Evolutionary conservation across 345 rosid genomes (phyloP), one percentile per base, ranked within the genome.

Genomic region (Populus pruinosa): DNA sequence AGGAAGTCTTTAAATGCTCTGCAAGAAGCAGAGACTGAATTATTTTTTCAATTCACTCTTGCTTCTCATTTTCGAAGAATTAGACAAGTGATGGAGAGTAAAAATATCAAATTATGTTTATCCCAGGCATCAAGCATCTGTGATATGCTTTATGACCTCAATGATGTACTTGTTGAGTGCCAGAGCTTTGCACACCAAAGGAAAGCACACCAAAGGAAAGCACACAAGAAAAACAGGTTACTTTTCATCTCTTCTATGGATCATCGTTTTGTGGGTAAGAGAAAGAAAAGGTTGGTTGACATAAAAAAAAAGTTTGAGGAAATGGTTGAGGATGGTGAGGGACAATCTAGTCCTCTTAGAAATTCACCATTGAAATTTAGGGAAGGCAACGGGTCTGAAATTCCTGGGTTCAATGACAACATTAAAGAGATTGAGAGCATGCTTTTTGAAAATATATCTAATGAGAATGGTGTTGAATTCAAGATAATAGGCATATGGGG

Each of bases 141-240:
- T 5, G 18, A 6, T 1, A 6, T 35, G 49, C 75, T 72, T 36
- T 56, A 36, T 39, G 14, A 33, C 9, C 75, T 72, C 49, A 59
- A 72, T 33, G 75, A 72, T 39, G 6, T 56, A 33, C 13, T 72
- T 25, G 16, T 66, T 9, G 75, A 72, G 27, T 72, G 75, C 75
- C 31, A 17, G 56, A 56, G n/a, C 47, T 72, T 72, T 44, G 64
- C 75, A 0, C 65, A 16, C 3, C 66, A 56, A 55, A n/a, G 56
- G 31, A 43, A 23, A 23, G 43, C 14, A 33, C 9, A 43, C 29
- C 66, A 56, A 55, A n/a, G 56, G 31, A 43, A 23, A 23, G 43
- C 14, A 33, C 9, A 43, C 29, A 69, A 6, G 21, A 72, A 55
- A 36, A 72, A 36, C 25, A 1, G 12, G 20, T 1, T 36, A 29